Conservation (phyloP, 805 yeast genomes). For the Zygotorulaspora florentina region DNA sequence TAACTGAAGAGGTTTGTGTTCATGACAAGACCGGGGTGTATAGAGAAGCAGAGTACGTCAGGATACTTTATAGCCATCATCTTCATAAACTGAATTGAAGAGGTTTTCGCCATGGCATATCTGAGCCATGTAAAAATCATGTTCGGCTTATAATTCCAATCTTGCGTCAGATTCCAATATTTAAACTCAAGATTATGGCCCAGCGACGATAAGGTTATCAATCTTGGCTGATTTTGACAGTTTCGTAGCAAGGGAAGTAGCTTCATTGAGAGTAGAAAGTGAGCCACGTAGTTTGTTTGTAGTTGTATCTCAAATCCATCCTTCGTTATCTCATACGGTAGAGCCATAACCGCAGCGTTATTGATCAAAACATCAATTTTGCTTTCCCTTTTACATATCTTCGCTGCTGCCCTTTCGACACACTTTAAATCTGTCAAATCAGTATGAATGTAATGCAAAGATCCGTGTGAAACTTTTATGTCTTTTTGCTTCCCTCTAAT, state of each 20-base stretch:
- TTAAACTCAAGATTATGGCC: conserved; percentile 54
- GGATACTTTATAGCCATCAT: conserved; percentile 65
- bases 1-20: conserved; percentile 69
- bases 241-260: conserved; percentile 51
- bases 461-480: conserved; percentile 7
- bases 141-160: conserved; percentile 57
- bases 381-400: conserved; percentile 44
- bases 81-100: conserved; percentile 69
- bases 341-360: conserved; percentile 78
- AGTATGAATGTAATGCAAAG: conserved; percentile 42
- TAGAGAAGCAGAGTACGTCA: conserved; percentile 55
- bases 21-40: conserved; percentile 87
- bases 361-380: conserved; percentile 59
- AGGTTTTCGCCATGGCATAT: conserved; percentile 72
- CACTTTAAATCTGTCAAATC: conserved; percentile 50
- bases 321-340: conserved; percentile 60
- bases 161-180: conserved; percentile 43
- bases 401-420: conserved; percentile 47
- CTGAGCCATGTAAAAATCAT: conserved; percentile 71
- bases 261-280: conserved; percentile 62
- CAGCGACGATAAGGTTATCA: conserved; percentile 60
- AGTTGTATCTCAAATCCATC: conserved; percentile 76
- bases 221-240: conserved; percentile 36
- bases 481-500: conserved; percentile 8
- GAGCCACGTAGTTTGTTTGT: conserved; percentile 75